phyloP scores from a whole-genome alignment of 139 green algal species.

The Chlamydomonas eustigma region DNA sequence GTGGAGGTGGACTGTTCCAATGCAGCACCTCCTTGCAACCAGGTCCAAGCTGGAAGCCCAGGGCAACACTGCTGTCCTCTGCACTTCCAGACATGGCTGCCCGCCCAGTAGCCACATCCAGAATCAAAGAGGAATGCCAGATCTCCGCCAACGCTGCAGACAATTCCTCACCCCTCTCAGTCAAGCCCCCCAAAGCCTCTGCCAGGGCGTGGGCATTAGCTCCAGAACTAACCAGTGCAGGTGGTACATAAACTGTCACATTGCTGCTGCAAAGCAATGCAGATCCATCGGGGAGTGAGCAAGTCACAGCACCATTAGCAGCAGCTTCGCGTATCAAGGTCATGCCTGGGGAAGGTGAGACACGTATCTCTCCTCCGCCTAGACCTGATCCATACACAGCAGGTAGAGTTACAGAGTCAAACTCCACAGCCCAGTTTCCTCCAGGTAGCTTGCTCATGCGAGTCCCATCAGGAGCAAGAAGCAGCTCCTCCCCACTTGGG shows the following conservation, averaged over 20 bases:
- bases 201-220: background rate
- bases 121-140: background rate
- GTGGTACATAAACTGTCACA: slow-evolving; percentile 17
- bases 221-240: slow-evolving; percentile 2
- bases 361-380: background rate
- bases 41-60: slow-evolving; percentile 11
- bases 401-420: background rate
- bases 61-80: slow-evolving; percentile 1
- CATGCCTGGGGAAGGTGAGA: background rate
- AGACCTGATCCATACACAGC: background rate
- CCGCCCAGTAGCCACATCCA: slow-evolving; percentile 13
- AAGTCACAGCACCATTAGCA: slow-evolving; percentile 14
- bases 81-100: background rate
- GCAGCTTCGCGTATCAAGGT: background rate
- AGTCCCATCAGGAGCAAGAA: background rate
- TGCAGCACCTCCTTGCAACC: background rate
- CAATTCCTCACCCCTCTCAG: background rate
- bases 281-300: slow-evolving; percentile 24
- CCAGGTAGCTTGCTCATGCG: background rate
- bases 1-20: slow-evolving; percentile 18
- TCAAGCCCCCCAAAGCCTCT: background rate
- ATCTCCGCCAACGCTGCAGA: background rate
- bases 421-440: background rate
- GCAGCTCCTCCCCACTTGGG: background rate
- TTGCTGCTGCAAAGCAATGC: slow-evolving; percentile 9